A percentile compares a stretch with the other conserved stretches of the same genome.
phyloP scores from a whole-genome alignment of 1,284 basidiomycete genomes.

The Melampsora americana region DNA sequence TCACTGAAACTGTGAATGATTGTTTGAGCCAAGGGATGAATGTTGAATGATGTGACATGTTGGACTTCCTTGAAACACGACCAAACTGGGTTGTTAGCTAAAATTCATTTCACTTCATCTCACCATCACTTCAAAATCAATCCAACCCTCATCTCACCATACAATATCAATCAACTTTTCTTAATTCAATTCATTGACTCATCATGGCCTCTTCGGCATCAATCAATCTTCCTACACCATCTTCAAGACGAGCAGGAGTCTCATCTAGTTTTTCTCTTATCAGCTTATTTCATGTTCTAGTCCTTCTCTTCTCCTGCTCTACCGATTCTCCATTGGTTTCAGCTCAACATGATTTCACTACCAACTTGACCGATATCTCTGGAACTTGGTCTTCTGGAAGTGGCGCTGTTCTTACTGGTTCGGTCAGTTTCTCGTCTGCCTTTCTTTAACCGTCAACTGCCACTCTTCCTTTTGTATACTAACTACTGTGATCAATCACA shows the following conservation, averaged over 20 bases:
- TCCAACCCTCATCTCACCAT: neutral
- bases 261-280: neutral
- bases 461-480: neutral
- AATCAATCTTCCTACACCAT: neutral
- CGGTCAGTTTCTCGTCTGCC: constrained; percentile 44
- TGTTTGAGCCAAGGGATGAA: no score
- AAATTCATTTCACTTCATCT: no score
- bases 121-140: neutral
- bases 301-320: neutral
- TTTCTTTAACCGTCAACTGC: neutral
- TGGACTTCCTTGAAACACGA: neutral
- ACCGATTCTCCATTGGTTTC: constrained; percentile 11
- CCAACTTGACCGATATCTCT: constrained; percentile 42
- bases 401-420: constrained; percentile 50
- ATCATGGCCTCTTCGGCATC: neutral
- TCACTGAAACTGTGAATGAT: no score
- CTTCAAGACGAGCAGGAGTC: neutral
- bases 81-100: neutral
- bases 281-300: neutral
- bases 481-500: neutral
- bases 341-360: constrained; percentile 35
- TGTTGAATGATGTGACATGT: no score
- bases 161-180: neutral
- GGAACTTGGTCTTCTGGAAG: constrained; percentile 52
- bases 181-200: neutral